Evolutionary conservation across 768 basidiomycete genomes (phyloP).

Genomic region (Hemileccinum rubropunctum): DNA sequence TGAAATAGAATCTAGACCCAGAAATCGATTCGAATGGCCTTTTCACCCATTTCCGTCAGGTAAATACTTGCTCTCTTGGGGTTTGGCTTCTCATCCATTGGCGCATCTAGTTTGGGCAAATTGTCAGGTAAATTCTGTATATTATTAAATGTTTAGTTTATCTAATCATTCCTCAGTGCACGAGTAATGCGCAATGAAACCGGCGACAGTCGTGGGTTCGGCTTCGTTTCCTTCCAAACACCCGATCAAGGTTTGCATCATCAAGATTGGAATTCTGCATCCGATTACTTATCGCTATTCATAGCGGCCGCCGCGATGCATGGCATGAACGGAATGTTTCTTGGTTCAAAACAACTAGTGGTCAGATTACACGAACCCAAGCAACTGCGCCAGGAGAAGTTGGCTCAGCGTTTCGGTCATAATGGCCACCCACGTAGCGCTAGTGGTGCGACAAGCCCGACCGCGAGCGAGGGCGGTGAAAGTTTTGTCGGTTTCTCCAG

Average conservation of each 20-base stretch:
- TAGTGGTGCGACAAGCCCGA: conserved; percentile 84
- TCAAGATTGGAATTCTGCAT: neutral
- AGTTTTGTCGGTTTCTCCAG: conserved; percentile 72
- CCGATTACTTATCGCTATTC: conserved; percentile 5
- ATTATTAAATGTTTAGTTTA: neutral
- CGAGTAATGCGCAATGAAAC: conserved; percentile 88
- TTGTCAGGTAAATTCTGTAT: conserved; percentile 64
- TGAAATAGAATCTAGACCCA: conserved; percentile 73
- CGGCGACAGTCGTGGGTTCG: conserved; percentile 83
- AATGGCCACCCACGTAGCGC: conserved; percentile 79
- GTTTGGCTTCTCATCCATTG: conserved; percentile 15
- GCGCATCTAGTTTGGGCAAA: conserved; percentile 70
- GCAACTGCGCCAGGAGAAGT: conserved; percentile 85
- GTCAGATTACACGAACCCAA: conserved; percentile 91
- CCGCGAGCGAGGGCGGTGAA: conserved; percentile 79
- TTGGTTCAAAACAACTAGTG: conserved; percentile 77
- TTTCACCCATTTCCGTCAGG: conserved; percentile 79
- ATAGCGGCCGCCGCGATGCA: conserved; percentile 72
- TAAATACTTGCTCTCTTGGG: conserved; percentile 24
- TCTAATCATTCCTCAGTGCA: conserved; percentile 49
- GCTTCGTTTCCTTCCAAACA: conserved; percentile 84
- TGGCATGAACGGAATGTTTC: conserved; percentile 71
- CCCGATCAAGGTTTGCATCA: conserved; percentile 68
- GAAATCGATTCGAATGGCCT: conserved; percentile 83
- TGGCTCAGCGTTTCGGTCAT: conserved; percentile 77